phyloP scores from a whole-genome alignment of 2,329 filamentous ascomycete species.

The Fusarium hainanense region DNA sequence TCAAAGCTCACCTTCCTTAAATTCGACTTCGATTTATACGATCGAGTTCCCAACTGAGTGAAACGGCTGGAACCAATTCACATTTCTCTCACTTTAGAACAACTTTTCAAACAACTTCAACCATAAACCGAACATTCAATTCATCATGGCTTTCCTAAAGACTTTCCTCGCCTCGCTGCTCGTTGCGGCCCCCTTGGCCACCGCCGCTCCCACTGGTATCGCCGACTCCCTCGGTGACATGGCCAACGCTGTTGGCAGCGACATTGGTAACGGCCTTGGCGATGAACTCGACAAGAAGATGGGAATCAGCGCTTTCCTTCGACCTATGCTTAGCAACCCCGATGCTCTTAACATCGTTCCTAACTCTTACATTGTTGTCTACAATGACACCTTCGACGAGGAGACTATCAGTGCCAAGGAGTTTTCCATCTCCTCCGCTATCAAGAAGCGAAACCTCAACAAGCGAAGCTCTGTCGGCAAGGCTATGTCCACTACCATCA shows the following conservation, averaged over 20 bases:
- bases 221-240: slow-evolving; percentile 30
- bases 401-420: slow-evolving; percentile 63
- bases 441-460: slow-evolving; percentile 68
- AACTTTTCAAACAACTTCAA: slow-evolving; percentile 25
- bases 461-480: slow-evolving; percentile 62
- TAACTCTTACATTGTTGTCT: slow-evolving; percentile 73
- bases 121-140: slow-evolving; percentile 28
- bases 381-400: slow-evolving; percentile 64
- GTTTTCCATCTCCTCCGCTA: slow-evolving; percentile 57
- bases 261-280: slow-evolving; percentile 18
- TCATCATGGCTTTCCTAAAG: slow-evolving; percentile 45
- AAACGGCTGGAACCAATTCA: slow-evolving; percentile 48
- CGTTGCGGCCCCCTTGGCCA: slow-evolving; percentile 43
- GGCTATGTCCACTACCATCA: slow-evolving; percentile 59
- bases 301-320: slow-evolving; percentile 48
- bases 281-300: slow-evolving; percentile 32
- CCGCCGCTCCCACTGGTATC: slow-evolving; percentile 42
- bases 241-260: slow-evolving; percentile 25
- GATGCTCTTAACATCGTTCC: slow-evolving; percentile 61
- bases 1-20: slow-evolving; percentile 25
- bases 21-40: slow-evolving; percentile 34
- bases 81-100: slow-evolving; percentile 35
- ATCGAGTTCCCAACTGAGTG: slow-evolving; percentile 38
- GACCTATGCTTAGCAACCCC: slow-evolving; percentile 60
- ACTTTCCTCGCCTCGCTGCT: slow-evolving; percentile 43